Percentiles rank a stretch among this genome's conserved stretches.
These are phyloP conservation scores for Penicillium chermesinum DNA, from an alignment of 495 filamentous ascomycete genomes.

Conservation along the genomic window DNA sequence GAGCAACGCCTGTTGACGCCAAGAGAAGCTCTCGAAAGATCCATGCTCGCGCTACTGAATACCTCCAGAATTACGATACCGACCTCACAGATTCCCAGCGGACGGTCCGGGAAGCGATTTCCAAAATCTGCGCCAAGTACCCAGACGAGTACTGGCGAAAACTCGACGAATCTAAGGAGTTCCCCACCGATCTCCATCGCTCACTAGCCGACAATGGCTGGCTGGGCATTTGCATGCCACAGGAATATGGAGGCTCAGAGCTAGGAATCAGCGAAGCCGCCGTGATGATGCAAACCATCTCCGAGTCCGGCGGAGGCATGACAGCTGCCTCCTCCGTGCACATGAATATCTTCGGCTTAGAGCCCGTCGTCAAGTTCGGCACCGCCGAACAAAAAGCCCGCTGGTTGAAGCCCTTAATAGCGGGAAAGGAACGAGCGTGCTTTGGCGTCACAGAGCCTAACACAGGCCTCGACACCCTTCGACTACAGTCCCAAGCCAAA, in stretches of 20 bases:
- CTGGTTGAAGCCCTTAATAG: conserved; percentile 60
- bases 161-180: conserved; percentile 6
- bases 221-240: conserved; percentile 71
- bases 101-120: conserved; percentile 62
- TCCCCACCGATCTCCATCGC: conserved; percentile 53
- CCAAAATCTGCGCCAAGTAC: conserved; percentile 59
- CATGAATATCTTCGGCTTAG: conserved; percentile 70
- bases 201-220: conserved; percentile 67
- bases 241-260: conserved; percentile 60
- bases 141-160: conserved; percentile 56
- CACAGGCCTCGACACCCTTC: conserved; percentile 66
- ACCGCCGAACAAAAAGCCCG: conserved; percentile 49
- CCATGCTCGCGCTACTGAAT: conserved; percentile 16
- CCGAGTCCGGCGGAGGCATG: conserved; percentile 69
- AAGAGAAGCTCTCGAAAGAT: too few species aligned
- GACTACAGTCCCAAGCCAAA: conserved; percentile 54
- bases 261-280: conserved; percentile 65
- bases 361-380: conserved; percentile 67
- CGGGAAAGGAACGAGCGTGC: conserved; percentile 53
- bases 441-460: conserved; percentile 65
- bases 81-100: conserved; percentile 41
- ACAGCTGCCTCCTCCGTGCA: conserved; percentile 71
- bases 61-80: conserved; percentile 13
- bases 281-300: conserved; percentile 77
- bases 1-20: too few species aligned